A percentile compares a stretch with the other conserved stretches of the same genome.
Evolutionary conservation across 2,329 filamentous ascomycete species (phyloP).

Genomic region (Simplicillium sp.): DNA sequence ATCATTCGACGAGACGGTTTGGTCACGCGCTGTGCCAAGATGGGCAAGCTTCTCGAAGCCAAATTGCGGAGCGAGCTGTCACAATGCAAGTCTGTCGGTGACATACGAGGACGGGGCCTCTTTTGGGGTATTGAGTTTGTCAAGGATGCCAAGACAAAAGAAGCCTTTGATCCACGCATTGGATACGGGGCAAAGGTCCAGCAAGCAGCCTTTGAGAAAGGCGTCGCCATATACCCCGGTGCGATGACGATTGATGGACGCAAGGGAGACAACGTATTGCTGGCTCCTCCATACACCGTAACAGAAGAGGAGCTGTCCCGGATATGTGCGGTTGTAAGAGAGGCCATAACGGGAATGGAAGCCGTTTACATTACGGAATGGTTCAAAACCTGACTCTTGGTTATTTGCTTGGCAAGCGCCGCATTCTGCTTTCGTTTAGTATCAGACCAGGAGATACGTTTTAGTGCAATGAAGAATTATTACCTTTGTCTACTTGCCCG

Average conservation of each 20-base stretch:
- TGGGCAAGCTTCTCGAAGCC: slow-evolving; percentile 19
- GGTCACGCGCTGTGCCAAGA: slow-evolving; percentile 17
- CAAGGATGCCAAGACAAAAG: slow-evolving; percentile 21
- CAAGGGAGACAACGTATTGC: slow-evolving; percentile 57
- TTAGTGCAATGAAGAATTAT: too few species aligned
- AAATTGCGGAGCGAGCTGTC: slow-evolving; percentile 16
- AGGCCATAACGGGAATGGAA: not conserved
- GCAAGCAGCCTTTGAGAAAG: slow-evolving; percentile 16
- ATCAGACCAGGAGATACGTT: too few species aligned
- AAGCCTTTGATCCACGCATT: slow-evolving; percentile 21
- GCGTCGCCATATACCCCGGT: slow-evolving; percentile 51
- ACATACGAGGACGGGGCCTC: slow-evolving; percentile 29
- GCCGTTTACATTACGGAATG: not conserved
- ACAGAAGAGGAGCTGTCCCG: slow-evolving; percentile 22
- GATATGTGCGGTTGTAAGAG: slow-evolving; percentile 5
- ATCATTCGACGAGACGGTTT: slow-evolving; percentile 24
- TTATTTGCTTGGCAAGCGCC: too few species aligned
- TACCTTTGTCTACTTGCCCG: too few species aligned
- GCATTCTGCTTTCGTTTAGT: too few species aligned
- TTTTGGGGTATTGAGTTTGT: slow-evolving; percentile 41
- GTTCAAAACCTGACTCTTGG: too few species aligned
- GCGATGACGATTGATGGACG: slow-evolving; percentile 50
- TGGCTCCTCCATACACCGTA: slow-evolving; percentile 61
- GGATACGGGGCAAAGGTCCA: slow-evolving; percentile 17
- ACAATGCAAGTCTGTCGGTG: slow-evolving; percentile 23